Evolutionary conservation across 345 rosid species (phyloP).

Genomic region (Camelina hispida): DNA sequence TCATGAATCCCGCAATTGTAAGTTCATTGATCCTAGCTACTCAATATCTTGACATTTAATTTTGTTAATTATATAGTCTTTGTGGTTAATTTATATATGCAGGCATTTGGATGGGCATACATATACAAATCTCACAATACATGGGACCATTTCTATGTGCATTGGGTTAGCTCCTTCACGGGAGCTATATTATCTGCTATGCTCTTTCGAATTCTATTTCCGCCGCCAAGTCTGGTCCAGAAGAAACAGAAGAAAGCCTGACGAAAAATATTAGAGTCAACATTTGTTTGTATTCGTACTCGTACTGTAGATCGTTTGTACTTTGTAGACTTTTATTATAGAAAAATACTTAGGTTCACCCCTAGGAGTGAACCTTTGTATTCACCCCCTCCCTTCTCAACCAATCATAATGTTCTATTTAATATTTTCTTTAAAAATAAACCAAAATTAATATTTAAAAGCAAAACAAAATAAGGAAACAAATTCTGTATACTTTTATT

Average conservation of each 20-base stretch:
- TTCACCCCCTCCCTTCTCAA: too few relatives aligned
- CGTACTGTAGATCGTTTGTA: conserved; percentile 6
- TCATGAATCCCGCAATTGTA: conserved; percentile 99
- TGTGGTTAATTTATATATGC: not conserved
- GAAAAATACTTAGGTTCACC: too few relatives aligned
- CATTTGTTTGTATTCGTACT: not conserved
- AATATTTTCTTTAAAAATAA: too few relatives aligned
- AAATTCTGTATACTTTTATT: too few relatives aligned
- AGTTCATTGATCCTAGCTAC: conserved; percentile 44
- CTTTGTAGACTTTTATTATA: not conserved
- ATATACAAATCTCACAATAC: conserved; percentile 77
- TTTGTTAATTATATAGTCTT: not conserved
- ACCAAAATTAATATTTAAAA: too few relatives aligned
- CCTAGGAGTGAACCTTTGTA: too few relatives aligned
- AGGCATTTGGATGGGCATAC: conserved; percentile 99
- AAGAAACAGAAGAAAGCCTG: conserved; percentile 68
- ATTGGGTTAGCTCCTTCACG: conserved; percentile 86
- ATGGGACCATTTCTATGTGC: conserved; percentile 92
- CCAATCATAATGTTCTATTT: too few relatives aligned
- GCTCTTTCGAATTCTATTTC: conserved; percentile 70
- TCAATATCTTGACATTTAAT: not conserved
- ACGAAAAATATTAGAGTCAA: conserved; percentile 18
- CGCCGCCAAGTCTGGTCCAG: conserved; percentile 44
- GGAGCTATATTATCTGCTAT: conserved; percentile 83
- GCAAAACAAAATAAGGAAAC: too few relatives aligned